phyloP scores from a whole-genome alignment of 495 filamentous ascomycete species.

The Aspergillus nidulans region DNA sequence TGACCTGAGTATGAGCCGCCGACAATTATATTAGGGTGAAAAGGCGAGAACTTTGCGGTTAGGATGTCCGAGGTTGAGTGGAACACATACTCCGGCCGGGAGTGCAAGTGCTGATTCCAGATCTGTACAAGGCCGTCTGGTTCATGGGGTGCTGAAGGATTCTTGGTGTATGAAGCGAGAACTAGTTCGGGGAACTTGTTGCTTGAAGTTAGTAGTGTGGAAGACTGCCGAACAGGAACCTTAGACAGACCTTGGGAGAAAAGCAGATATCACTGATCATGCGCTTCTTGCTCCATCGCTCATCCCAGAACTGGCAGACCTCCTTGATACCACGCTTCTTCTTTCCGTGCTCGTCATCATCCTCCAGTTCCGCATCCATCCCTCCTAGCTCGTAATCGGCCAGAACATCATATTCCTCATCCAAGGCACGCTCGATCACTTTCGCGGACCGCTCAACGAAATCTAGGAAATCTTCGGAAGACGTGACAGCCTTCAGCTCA shows the following conservation, averaged over 20 bases:
- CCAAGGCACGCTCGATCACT: constrained; percentile 92
- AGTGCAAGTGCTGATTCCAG: constrained; percentile 93
- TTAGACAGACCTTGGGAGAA: constrained; percentile 68
- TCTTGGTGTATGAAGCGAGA: constrained; percentile 93
- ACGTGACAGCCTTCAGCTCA: constrained; percentile 85
- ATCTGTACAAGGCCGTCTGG: constrained; percentile 92
- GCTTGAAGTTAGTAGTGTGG: background rate
- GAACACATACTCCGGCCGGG: constrained; percentile 92
- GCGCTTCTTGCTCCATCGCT: constrained; percentile 93
- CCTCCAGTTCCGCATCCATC: constrained; percentile 62
- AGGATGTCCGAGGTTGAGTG: constrained; percentile 95
- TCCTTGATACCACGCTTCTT: constrained; percentile 79
- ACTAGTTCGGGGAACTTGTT: constrained; percentile 80
- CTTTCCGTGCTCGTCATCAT: constrained; percentile 79
- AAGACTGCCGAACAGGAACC: background rate
- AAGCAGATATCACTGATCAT: constrained; percentile 93
- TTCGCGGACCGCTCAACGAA: constrained; percentile 95
- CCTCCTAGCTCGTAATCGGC: constrained; percentile 86
- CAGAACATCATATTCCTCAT: constrained; percentile 90
- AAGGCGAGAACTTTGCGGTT: constrained; percentile 92
- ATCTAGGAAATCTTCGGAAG: constrained; percentile 87
- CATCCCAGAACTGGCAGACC: constrained; percentile 87
- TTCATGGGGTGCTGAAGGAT: constrained; percentile 89
- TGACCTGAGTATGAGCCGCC: constrained; percentile 95
- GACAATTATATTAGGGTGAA: constrained; percentile 92